phyloP scores from a whole-genome alignment of 768 basidiomycete species.

The Naematelia encephala region DNA sequence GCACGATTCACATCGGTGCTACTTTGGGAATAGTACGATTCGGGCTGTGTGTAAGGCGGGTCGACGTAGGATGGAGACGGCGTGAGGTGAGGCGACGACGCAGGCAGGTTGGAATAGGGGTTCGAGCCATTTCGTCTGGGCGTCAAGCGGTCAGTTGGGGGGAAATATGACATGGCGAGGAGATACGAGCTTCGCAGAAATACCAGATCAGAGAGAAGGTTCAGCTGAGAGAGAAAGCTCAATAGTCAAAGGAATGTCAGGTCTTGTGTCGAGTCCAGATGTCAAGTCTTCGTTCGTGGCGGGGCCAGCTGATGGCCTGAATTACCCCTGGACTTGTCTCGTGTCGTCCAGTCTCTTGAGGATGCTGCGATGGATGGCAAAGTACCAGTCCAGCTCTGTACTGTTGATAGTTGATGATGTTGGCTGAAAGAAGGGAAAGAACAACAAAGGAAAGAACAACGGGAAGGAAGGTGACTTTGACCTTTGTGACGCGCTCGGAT shows the following conservation, averaged over 20 bases:
- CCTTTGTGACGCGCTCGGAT: not conserved
- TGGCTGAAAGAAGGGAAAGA: not conserved
- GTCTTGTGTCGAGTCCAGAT: not conserved
- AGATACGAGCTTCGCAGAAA: not conserved
- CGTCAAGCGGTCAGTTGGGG: not conserved
- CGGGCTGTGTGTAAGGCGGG: conserved; percentile 1
- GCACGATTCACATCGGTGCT: conserved; percentile 6
- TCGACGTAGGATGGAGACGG: not conserved
- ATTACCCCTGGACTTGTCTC: too few relatives aligned
- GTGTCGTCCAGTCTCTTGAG: too few relatives aligned
- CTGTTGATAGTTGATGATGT: not conserved
- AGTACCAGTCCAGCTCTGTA: not conserved
- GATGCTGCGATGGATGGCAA: too few relatives aligned
- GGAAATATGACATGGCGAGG: not conserved
- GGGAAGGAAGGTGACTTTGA: not conserved
- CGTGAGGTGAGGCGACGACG: not conserved
- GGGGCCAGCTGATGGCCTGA: too few relatives aligned
- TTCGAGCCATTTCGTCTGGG: not conserved
- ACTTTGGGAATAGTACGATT: conserved; percentile 3
- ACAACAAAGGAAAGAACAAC: not conserved
- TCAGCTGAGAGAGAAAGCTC: not conserved
- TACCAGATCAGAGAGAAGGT: too few relatives aligned
- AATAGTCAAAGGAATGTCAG: not conserved
- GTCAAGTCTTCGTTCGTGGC: too few relatives aligned
- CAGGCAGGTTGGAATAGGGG: not conserved